Conservation (phyloP, 2,329 filamentous ascomycete genomes). For the Aspergillus quadrilineatus region DNA sequence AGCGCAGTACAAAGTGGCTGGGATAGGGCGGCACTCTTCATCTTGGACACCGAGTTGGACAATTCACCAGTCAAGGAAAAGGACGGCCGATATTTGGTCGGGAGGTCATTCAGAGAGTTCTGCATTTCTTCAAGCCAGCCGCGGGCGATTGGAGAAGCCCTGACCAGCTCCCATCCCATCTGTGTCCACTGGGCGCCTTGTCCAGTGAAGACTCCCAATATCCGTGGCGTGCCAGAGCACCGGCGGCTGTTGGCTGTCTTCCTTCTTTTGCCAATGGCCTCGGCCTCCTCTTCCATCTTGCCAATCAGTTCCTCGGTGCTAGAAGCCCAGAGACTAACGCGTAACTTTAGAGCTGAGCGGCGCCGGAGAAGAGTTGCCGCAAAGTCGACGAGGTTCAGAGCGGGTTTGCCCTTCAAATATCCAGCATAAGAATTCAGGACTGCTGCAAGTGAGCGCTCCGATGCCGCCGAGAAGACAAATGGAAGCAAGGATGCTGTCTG, state of each 20-base stretch:
- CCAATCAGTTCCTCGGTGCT: neutral
- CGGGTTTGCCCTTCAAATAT: neutral
- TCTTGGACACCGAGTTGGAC: neutral
- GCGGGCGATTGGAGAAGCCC: neutral
- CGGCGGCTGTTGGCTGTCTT: neutral
- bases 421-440: neutral
- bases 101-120: neutral
- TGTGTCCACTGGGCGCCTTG: neutral
- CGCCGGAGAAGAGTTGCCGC: neutral
- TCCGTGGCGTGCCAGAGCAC: neutral
- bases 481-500: neutral
- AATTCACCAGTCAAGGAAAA: neutral
- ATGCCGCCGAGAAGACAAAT: constrained; percentile 12
- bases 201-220: neutral
- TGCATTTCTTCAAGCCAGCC: neutral
- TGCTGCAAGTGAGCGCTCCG: neutral
- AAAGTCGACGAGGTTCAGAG: neutral
- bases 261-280: neutral
- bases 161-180: neutral
- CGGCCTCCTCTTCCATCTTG: too few species aligned
- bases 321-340: neutral
- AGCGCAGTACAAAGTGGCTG: neutral
- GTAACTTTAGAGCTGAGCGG: neutral
- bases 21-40: neutral
- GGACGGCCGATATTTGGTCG: neutral